Base-by-base conservation (phyloP, 352 stramenopile species). In the Phytopythium delawarense region DNA sequence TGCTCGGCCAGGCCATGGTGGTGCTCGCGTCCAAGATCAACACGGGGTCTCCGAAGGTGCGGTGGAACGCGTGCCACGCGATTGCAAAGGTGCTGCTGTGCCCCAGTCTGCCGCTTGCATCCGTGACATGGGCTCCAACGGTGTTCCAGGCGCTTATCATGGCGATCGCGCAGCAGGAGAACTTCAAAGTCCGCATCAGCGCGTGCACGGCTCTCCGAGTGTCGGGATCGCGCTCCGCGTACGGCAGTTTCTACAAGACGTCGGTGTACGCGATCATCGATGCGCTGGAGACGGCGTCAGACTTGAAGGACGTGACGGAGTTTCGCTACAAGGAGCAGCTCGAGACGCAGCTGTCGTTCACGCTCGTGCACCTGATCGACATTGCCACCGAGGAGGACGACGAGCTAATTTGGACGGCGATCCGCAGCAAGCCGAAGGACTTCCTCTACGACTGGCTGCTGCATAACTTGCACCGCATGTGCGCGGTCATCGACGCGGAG, bases 281-380 rank as follows among this genome's bases (percentile, higher is more conserved):
- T 65, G 83, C 87, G 21, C 62, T 96, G n/a, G 87, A 96, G 66
- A 88, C 83, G 18, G 87, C 82, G 9, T 93, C 86, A 0, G 84
- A 94, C 53, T 64, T 96, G 57, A 91, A 93, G 51, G 87, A 96
- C 56, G 84, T 96, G 65, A 92, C 78, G 1, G 87, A 96, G 71
- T 96, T 94, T 73, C 84, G 85, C n/a, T 96, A 96, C 77, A 96
- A 96, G 65, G 84, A 92, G 58, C 87, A 96, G 54, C 67, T 96
- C 8, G 87, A 96, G 59, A 91, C 86, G 18, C 87, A 96, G 66
- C 55, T 96, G 13, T 94, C 84, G 9, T 96, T 96, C 59, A 94
- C 87, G 34, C 69, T 96, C 54, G 78, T 94, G 56, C 87, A 94
- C 53, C 56, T 96, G 58, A 83, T 96, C 57, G 71, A 91, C 60